A percentile compares a stretch with the other conserved stretches of the same genome.
Conservation (phyloP, 1,284 basidiomycete species). For the Apiotrichum akiyoshidainum region DNA sequence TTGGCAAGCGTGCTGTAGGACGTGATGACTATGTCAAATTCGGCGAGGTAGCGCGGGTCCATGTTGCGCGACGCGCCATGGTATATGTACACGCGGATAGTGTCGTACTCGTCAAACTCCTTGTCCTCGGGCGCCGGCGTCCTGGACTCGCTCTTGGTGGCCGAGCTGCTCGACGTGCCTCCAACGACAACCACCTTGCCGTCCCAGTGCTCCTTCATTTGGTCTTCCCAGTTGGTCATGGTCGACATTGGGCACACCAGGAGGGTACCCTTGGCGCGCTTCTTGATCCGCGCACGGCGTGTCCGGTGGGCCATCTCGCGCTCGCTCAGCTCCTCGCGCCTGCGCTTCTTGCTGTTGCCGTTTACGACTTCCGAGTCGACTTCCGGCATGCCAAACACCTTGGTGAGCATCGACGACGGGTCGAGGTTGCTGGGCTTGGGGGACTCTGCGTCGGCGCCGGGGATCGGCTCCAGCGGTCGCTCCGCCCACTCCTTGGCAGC, state of each 20-base stretch:
- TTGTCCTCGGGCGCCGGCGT: conserved; percentile 22
- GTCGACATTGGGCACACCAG: conserved; percentile 96
- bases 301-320: conserved; percentile 42
- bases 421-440: conserved; percentile 51
- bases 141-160: conserved; percentile 27
- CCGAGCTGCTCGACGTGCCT: conserved; percentile 55
- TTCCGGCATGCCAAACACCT: conserved; percentile 77
- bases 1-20: conserved; percentile 94
- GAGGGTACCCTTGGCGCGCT: conserved; percentile 83
- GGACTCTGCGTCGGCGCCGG: conserved; percentile 51
- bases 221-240: conserved; percentile 98
- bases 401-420: conserved; percentile 66
- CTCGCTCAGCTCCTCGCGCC: conserved; percentile 25
- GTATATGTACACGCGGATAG: conserved; percentile 84
- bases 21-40: conserved; percentile 96
- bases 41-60: conserved; percentile 77
- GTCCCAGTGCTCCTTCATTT: conserved; percentile 92
- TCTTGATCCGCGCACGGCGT: conserved; percentile 68
- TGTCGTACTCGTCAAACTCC: conserved; percentile 31
- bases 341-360: conserved; percentile 40
- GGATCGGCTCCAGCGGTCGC: conserved; percentile 56
- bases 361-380: conserved; percentile 21
- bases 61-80: conserved; percentile 86
- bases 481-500: conserved; percentile 61
- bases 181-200: conserved; percentile 76